Percentiles rank a stretch among this genome's conserved stretches.
Conservation (phyloP, 139 green algal species). For the Closterium sp. region DNA sequence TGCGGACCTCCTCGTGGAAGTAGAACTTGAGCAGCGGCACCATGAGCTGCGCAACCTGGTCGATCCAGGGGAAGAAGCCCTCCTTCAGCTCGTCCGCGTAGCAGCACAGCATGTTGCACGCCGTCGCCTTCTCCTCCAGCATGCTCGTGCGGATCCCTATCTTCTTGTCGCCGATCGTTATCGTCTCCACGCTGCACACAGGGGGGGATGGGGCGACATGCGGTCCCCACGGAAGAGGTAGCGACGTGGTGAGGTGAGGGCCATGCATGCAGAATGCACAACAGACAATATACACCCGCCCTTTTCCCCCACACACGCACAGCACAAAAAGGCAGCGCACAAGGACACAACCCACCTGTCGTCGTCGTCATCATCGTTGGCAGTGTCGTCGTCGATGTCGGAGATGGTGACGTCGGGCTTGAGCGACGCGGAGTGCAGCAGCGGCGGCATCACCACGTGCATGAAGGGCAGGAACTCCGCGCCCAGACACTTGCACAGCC, state of each 20-base stretch:
- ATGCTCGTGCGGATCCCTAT: conserved; percentile 74
- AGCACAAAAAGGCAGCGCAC: too few species aligned
- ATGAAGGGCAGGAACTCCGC: conserved; percentile 96
- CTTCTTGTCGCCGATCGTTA: conserved; percentile 73
- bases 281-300: background rate
- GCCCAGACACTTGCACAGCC: conserved; percentile 95
- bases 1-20: conserved; percentile 90
- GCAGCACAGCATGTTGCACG: conserved; percentile 97
- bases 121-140: conserved; percentile 96
- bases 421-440: conserved; percentile 71
- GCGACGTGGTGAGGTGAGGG: background rate
- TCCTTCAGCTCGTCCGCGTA: conserved; percentile 96
- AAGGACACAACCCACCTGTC: conserved; percentile 26
- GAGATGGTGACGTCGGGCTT: conserved; percentile 87
- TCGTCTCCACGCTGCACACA: conserved; percentile 63
- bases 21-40: conserved; percentile 89
- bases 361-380: conserved; percentile 58
- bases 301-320: too few species aligned
- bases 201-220: background rate
- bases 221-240: background rate
- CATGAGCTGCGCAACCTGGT: conserved; percentile 76
- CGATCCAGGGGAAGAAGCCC: conserved; percentile 89
- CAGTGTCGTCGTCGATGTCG: conserved; percentile 51
- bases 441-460: conserved; percentile 85
- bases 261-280: background rate